Evolutionary conservation across 805 yeast species (phyloP), one percentile per base, ranked within the genome.

Genomic region (Saccharomyces paradoxus): DNA sequence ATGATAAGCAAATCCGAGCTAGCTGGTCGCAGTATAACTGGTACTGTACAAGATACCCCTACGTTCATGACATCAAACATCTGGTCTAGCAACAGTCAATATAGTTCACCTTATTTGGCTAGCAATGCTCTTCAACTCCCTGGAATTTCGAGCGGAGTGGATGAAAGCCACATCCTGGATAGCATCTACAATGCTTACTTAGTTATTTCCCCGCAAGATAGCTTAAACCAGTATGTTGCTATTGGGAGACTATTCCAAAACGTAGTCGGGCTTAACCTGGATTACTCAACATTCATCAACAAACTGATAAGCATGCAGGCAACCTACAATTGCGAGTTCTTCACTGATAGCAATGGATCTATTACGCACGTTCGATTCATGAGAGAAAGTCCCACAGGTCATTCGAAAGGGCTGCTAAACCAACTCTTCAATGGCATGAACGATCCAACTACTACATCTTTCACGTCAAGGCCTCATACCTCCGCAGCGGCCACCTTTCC

Each of bases 361-460:
- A 56, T 65, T 10, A 58, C 67, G 1, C 69, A 65, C 52, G 65
- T 62, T 7, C 60, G 60, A 50, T 59, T 65, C 56, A 30, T 21
- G 46, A 48, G 30, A 7, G 9, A 41, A 26, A 32, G 12, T 13
- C 27, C 22, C 51, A 5, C 22, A 4, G 17, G 44, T 10, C 44
- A 37, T 12, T 37, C 44, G 4, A 37, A 37, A 8, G 22, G 44
- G 44, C 9, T 37, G 22, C 44, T 37, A 8, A 37, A 21, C 13
- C 22, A 37, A 17, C 22, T 37, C 9, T 37, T 37, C 5, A 37
- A 17, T 37, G 44, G 12, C 22, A 17, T 37, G 22, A 17, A 37
- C 44, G 44, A 37, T 17, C 44, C 10, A 17, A n/a, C 44, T 21
- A 17, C 22, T n/a, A 46, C 31, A 9, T 22, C 49, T 22, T 46